Conservation (phyloP, 495 filamentous ascomycete species). For the Daldinia bambusicola region DNA sequence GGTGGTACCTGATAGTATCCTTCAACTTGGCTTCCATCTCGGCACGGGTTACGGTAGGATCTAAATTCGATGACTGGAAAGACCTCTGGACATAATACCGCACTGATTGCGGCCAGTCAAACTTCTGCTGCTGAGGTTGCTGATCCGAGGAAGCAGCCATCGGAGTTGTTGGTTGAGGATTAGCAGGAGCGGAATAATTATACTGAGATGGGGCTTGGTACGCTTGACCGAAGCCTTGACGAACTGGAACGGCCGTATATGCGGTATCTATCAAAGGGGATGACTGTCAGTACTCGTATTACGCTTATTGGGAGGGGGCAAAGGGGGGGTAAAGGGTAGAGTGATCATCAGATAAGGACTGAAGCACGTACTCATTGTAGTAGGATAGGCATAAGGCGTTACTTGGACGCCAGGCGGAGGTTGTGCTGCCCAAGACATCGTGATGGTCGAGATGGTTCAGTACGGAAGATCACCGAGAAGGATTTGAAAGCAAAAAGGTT, state of each 20-base stretch:
- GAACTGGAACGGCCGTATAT: constrained; percentile 63
- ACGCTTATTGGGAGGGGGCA: too few species aligned
- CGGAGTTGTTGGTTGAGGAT: constrained; percentile 44
- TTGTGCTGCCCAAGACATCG: constrained; percentile 50
- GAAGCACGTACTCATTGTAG: constrained; percentile 42
- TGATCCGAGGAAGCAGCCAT: constrained; percentile 39
- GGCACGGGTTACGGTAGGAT: constrained; percentile 68
- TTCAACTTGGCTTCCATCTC: constrained; percentile 90
- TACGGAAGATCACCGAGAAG: background rate
- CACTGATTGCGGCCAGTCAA: constrained; percentile 79
- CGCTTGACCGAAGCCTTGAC: constrained; percentile 56
- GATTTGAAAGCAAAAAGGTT: constrained; percentile 25
- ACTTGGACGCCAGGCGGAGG: constrained; percentile 49
- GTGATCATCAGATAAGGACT: background rate
- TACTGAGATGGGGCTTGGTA: constrained; percentile 50
- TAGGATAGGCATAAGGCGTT: constrained; percentile 47
- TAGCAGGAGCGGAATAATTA: constrained; percentile 45
- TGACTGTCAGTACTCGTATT: constrained; percentile 42
- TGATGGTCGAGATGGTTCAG: constrained; percentile 13
- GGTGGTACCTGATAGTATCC: constrained; percentile 81
- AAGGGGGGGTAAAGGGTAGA: background rate
- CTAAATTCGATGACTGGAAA: constrained; percentile 76
- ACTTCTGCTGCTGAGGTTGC: constrained; percentile 63
- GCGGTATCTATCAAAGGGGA: constrained; percentile 50
- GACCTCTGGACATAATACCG: constrained; percentile 85